phyloP scores from a whole-genome alignment of 352 stramenopile genomes.

The Phytophthora capsici region DNA sequence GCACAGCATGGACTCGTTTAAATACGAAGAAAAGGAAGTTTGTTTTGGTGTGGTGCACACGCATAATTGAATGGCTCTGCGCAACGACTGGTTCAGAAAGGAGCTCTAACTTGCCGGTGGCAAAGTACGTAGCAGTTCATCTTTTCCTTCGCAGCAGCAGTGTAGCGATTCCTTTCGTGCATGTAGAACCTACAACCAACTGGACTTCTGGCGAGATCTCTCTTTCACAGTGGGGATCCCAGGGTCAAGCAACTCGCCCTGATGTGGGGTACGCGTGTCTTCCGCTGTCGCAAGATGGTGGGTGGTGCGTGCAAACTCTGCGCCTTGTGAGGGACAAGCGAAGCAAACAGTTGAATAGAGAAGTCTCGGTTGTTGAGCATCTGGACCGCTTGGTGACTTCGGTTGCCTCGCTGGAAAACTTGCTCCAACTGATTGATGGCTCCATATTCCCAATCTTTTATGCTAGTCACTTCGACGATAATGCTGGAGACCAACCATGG shows the following conservation, averaged over 20 bases:
- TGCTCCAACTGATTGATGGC: slow-evolving; percentile 90
- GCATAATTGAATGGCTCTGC: slow-evolving; percentile 23
- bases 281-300: slow-evolving; percentile 31
- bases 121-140: slow-evolving; percentile 12
- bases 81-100: slow-evolving; percentile 32
- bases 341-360: slow-evolving; percentile 91
- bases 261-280: slow-evolving; percentile 38
- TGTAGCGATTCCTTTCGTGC: not conserved
- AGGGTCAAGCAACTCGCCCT: slow-evolving; percentile 85
- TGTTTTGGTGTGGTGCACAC: too few species aligned
- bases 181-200: slow-evolving; percentile 40
- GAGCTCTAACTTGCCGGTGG: too few species aligned
- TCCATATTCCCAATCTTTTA: slow-evolving; percentile 94
- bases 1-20: not conserved
- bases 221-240: slow-evolving; percentile 89
- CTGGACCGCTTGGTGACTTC: slow-evolving; percentile 60
- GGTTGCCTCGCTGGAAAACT: slow-evolving; percentile 61
- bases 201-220: slow-evolving; percentile 83
- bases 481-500: slow-evolving; percentile 93
- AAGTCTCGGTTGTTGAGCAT: slow-evolving; percentile 90
- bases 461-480: slow-evolving; percentile 87
- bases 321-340: slow-evolving; percentile 86
- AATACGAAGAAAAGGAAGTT: not conserved
- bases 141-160: slow-evolving; percentile 21
- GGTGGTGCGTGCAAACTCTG: slow-evolving; percentile 14